Percentiles rank a stretch among this genome's conserved stretches.
These are phyloP conservation scores for Sphagnum tenellum DNA, from an alignment of 225 moss, liverwort and hornwort genomes.

Conservation along the genomic window DNA sequence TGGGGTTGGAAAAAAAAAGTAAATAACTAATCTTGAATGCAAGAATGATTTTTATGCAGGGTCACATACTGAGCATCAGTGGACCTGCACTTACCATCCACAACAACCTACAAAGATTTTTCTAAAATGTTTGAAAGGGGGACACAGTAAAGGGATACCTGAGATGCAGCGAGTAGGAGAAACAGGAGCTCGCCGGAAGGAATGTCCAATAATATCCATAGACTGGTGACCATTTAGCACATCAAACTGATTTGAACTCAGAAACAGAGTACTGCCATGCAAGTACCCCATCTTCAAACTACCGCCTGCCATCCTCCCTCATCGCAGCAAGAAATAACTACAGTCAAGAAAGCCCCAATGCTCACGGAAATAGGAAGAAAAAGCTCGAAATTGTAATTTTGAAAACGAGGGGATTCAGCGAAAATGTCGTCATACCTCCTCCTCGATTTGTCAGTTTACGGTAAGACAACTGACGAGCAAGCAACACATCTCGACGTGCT, in stretches of 20 bases:
- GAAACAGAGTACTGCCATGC: constrained; percentile 22
- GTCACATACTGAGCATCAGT: too few relatives aligned
- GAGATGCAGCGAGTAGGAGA: constrained; percentile 30
- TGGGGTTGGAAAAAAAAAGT: background rate
- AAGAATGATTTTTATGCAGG: too few relatives aligned
- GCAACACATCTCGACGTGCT: too few relatives aligned
- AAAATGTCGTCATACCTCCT: too few relatives aligned
- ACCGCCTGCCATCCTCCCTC: constrained; percentile 10
- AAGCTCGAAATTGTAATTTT: too few relatives aligned
- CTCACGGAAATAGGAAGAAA: too few relatives aligned
- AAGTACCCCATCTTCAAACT: constrained; percentile 10
- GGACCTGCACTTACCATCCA: too few relatives aligned
- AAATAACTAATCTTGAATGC: background rate
- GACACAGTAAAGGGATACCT: constrained; percentile 9
- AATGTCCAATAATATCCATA: constrained; percentile 7
- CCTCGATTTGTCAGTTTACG: too few relatives aligned
- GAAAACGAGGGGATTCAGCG: too few relatives aligned
- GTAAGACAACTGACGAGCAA: too few relatives aligned
- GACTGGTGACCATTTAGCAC: constrained; percentile 11
- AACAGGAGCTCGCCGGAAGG: constrained; percentile 12
- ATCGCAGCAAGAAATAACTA: too few relatives aligned
- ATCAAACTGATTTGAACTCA: constrained; percentile 18
- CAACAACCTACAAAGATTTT: background rate
- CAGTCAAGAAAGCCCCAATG: too few relatives aligned
- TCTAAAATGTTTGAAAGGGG: background rate